Base-by-base conservation (phyloP, 2,329 filamentous ascomycete species). In the Aspergillus ustus region DNA sequence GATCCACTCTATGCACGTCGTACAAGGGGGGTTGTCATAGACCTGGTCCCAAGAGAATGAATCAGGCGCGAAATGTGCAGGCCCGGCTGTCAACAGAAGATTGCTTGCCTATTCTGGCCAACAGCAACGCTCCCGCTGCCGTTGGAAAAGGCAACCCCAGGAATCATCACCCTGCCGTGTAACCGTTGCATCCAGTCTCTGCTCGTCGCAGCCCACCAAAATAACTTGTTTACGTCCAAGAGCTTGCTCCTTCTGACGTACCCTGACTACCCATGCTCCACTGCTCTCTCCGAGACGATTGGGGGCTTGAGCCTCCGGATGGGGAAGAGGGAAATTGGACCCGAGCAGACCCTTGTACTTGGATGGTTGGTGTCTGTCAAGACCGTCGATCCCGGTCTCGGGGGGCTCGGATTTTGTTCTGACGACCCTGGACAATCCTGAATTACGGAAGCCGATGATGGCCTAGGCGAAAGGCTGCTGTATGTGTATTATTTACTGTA, bases 1-100 rank as follows among this genome's bases (percentile, higher is more conserved):
- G 46, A 56, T 45, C 58, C 48, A 59, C 61, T 55, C 56, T 46
- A 68, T 67, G 68, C 66, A 67, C 53, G 63, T 68, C 60, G 67
- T 69, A 68, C 68, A 68, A 67, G 68, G 67, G 61, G 55, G 59
- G 56, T 57, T 50, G 59, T 49, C 43, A 64, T 52, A 29, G 52
- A 50, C 60, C 63, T 55, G 37, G 52, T 46, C 60, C 63, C 58
- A 50, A 46, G 44, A 40, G 29, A 54, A 59, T 50, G 51, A 57
- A 37, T 45, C 52, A 56, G 45, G 48, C 46, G 59, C 50, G 46
- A 44, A 50, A 62, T 44, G 57, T 60, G 48, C 59, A 60, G 60
- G 57, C 59, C 34, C 59, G 55, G 40, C 52, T 59, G 61, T 55
- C 53, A 52, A 45, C 37, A 55, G 50, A 34, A 58, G 50, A 37